Evolutionary conservation across 2,329 filamentous ascomycete species (phyloP), one percentile per base, ranked within the genome.

Genomic region (Monosporascus sp.): DNA sequence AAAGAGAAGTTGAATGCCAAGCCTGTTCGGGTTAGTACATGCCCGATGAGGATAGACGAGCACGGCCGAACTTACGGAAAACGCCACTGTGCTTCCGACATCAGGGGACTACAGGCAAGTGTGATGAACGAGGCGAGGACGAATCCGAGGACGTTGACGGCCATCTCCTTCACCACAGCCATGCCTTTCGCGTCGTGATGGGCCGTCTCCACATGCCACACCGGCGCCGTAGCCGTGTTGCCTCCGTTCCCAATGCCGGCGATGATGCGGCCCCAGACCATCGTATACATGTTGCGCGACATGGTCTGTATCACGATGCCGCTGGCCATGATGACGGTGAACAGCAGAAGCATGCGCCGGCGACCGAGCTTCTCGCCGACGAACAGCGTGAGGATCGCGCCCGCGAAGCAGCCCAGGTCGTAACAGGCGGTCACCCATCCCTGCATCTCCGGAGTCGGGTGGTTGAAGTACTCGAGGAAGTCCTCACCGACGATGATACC

Each of bases 161-260:
- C 49, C 49, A 51, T 51, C 27, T 51, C 49, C 41, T 51, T 51
- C 17, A 51, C 49, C 7, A 51, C 49, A 24, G 49, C 49, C 27
- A 45, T 51, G 7, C 49, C 49, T 45, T 51, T 51, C 26, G 49
- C 49, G 37, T 51, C 24, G 27, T 46, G 43, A 17, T 46, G 43
- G 16, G 43, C 43, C 7, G 51, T 52, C 20, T 52, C 51, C 11
- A 47, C 47, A 16, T 52, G 51, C 51, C 51, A 52, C 11, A 47
- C 48, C 14, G 51, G 51, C 7, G 48, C 51, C 22, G 51, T 52
- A 22, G 51, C 47, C 56, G 74, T 77, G 60, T 74, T 70, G 38
- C 75, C 70, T 9, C 76, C 76, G 43, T 75, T 72, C 0, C 77
- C 77, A 8, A 78, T 58, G 5, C 77, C 77, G 0, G 77, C 73